Base-by-base conservation (phyloP, 140 eudicot genomes). In the Stevia rebaudiana region DNA sequence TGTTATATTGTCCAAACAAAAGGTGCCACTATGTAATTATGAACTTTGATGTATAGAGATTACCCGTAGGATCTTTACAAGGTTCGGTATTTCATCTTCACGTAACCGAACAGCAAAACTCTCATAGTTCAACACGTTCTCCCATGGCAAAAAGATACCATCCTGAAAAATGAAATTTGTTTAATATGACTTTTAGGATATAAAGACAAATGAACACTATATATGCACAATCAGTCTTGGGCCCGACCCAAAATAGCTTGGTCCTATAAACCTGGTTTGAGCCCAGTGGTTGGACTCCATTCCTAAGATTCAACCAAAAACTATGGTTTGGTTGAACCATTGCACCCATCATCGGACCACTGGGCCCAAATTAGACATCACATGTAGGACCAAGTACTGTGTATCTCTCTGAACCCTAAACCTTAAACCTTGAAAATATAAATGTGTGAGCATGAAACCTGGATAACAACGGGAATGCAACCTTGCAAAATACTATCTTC, bases 401-500 rank as follows among this genome's bases (percentile, higher is more conserved):
- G 15, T 15, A 1, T 46, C 3, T 6, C 41, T 37, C 1, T 28
- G 6, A 8, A 30, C 23, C 41, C 62, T 53, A 28, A 28, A 55
- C 53, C 0, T 1, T 43, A 15, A 44, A 58, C 10, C n/a, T n/a
- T n/a, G n/a, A n/a, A n/a, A 11, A 7, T 53, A 50, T 37, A 31
- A 37, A 49, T 50, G 42, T 18, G 49, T 69, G 6, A 41, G 57
- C 13, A 46, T 12, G 28, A 51, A 41, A 90, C 97, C 97, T 91
- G 98, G 73, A 92, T 88, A 62, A 92, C 78, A 36, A 92, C 98
- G 13, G 98, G 98, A 71, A 92, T 85, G 85, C 98, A 92, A 37
- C 98, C 98, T 63, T 92, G 98, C 56, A 82, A 78, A 74, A 92
- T 78, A 70, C 98, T 85, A 64, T 92, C 98, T 79, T 92, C 98